Evolutionary conservation across 108 stramenopile species (phyloP).

Genomic region (Skeletonema grethae): DNA sequence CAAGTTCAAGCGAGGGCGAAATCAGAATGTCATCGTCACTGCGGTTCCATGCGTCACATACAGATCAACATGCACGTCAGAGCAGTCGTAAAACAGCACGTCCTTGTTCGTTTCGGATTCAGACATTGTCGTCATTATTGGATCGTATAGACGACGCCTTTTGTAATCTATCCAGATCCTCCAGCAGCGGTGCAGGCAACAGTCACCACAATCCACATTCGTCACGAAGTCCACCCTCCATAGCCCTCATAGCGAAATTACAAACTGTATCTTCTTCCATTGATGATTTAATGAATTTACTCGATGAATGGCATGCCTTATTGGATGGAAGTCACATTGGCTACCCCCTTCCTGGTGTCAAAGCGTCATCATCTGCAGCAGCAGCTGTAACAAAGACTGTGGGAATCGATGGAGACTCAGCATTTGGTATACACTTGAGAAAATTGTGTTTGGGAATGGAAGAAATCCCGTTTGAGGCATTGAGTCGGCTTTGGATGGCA

Average conservation of each 20-base stretch:
- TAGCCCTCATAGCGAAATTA: conserved; percentile 16
- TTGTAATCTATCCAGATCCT: background rate
- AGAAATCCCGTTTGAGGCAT: conserved; percentile 71
- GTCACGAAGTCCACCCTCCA: conserved; percentile 27
- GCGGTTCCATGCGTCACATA: background rate
- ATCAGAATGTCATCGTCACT: background rate
- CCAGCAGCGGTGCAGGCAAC: background rate
- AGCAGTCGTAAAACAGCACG: too few species aligned
- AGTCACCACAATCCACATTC: background rate
- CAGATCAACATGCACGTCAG: too few species aligned
- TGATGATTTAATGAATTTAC: conserved; percentile 30
- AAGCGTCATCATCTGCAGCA: too few species aligned
- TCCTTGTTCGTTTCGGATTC: background rate
- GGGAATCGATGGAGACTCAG: conserved; percentile 49
- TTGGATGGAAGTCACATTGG: conserved; percentile 17
- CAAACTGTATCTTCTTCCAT: conserved; percentile 28
- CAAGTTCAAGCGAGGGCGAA: too few species aligned
- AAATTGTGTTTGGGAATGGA: conserved; percentile 81
- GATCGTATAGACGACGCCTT: conserved; percentile 36
- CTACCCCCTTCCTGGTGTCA: background rate
- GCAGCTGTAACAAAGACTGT: conserved; percentile 2
- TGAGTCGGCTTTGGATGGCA: conserved; percentile 66
- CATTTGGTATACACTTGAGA: conserved; percentile 74
- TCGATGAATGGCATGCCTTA: conserved; percentile 35
- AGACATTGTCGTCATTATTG: conserved; percentile 23